Evolutionary conservation across 2,329 filamentous ascomycete species (phyloP), one percentile per base, ranked within the genome.

Genomic region (Lasiodiplodia hormozganensis): DNA sequence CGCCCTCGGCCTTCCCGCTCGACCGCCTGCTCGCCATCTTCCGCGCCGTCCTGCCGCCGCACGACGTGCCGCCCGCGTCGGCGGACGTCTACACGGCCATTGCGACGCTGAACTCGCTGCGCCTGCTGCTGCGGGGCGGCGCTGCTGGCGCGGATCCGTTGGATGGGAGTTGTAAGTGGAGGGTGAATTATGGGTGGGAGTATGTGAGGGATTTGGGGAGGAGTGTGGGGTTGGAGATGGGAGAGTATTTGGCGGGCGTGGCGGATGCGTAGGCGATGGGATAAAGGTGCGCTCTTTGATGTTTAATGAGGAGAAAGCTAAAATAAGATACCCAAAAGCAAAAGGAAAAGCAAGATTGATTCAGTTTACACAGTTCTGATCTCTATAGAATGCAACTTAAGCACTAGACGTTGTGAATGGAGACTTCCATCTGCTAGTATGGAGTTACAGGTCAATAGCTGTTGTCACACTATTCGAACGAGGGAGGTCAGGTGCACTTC

Each of bases 11-110:
- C 1, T 96, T 96, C 74, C 86, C 92, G 6, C 81, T 95, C 16
- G 92, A 96, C 80, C 85, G 92, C 40, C 87, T 95, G 84, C 84
- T 95, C 66, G 91, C 92, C 8, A 93, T 96, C 28, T 91, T 93
- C 71, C 86, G 88, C 11, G 88, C 90, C 1, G 86, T 94, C 69
- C 79, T 89, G 18, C 68, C 68, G 23, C 52, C 40, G 40, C 40
- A 47, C 6, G 40, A 66, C 34, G 28, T 21, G 1, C 40, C 53
- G 10, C 83, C 81, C 21, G 82, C 83, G 56, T 77, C 78, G 5
- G 82, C 83, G 67, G 85, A 87, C 73, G 69, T 87, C 28, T 82
- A 82, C 62, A 83, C 82, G 7, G 81, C 85, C 51, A 85, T 96
- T 60, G 89, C 92, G 3, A 95, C 92, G 23, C 81, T 96, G 68